Base-by-base conservation (phyloP, 1,284 basidiomycete genomes). In the Trichosporon ovoides region DNA sequence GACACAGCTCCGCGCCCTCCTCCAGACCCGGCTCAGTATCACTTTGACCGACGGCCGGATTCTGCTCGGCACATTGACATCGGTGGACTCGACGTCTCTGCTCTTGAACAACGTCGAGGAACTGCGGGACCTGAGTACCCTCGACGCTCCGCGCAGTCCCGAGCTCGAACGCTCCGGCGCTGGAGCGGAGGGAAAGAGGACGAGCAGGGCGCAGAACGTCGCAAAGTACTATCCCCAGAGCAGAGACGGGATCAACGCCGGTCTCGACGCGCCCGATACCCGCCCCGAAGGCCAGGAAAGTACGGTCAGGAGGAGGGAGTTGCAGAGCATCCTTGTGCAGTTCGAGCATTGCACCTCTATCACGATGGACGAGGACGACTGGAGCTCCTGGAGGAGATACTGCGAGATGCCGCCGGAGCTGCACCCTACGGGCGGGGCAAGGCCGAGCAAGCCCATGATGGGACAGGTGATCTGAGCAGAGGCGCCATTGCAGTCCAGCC, bases 141-240 rank as follows among this genome's bases (percentile, higher is more conserved):
- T 52, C 0, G 34, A 20, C n/a, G n/a, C n/a, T n/a, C n/a, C 28
- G 4, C 5, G 5, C 5, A 9, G 5, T 9, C 28, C 28, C 5
- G 9, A 4, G 28, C 28, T 4, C 28, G 9, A n/a, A n/a, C n/a
- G n/a, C n/a, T n/a, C n/a, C n/a, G n/a, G n/a, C n/a, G n/a, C n/a
- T n/a, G n/a, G n/a, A n/a, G n/a, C n/a, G n/a, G n/a, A n/a, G n/a
- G n/a, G n/a, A n/a, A n/a, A n/a, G n/a, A n/a, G n/a, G n/a, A n/a
- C n/a, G n/a, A n/a, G 28, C 0, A 14, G 7, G 3, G 55, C 56
- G 9, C 13, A 6, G 2, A 63, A 63, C 14, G 58, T 60, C 31
- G 56, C 56, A 2, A 10, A 16, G 43, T 63, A 54, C 50, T 63
- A 59, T 19, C 61, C 61, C 36, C 56, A 16, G 34, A 58, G 56